Percentiles rank a stretch among this genome's conserved stretches.
Evolutionary conservation across 2,329 filamentous ascomycete species (phyloP).

Genomic region (Leptographium wingfieldii): DNA sequence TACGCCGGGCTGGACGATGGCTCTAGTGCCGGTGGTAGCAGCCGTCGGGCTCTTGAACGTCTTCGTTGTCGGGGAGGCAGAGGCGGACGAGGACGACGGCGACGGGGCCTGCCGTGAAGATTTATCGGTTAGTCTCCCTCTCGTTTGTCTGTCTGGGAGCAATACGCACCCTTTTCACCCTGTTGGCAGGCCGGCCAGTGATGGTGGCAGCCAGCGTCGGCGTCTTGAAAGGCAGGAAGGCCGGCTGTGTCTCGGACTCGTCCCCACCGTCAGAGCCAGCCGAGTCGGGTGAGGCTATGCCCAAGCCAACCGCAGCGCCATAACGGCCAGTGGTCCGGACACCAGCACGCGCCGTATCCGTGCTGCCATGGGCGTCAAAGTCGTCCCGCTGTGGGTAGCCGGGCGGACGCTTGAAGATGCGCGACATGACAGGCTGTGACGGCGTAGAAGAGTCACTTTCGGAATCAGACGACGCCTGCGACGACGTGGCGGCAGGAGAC

Average conservation of each 20-base stretch:
- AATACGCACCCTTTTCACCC: neutral
- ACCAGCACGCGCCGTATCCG: constrained; percentile 14
- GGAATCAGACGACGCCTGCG: constrained; percentile 11
- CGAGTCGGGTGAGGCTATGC: neutral
- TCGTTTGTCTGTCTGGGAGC: neutral
- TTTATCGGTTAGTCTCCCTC: neutral
- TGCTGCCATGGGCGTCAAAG: neutral
- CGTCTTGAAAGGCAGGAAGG: constrained; percentile 36
- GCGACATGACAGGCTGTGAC: constrained; percentile 42
- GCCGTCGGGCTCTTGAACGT: neutral
- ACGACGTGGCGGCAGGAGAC: constrained; percentile 31
- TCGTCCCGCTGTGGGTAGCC: constrained; percentile 22
- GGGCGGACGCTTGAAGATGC: constrained; percentile 47
- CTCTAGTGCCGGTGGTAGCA: neutral
- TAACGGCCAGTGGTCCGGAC: constrained; percentile 6
- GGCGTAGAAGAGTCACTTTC: constrained; percentile 15
- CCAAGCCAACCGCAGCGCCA: neutral
- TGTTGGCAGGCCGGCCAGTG: neutral
- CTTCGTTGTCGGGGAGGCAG: constrained; percentile 7
- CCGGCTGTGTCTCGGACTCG: constrained; percentile 43
- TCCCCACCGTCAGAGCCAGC: constrained; percentile 29
- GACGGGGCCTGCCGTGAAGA: neutral
- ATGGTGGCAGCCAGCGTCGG: constrained; percentile 8
- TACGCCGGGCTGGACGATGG: neutral
- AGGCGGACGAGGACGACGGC: constrained; percentile 5